Evolutionary conservation across 805 yeast species (phyloP).

Genomic region (Barnettozyma botsteinii): DNA sequence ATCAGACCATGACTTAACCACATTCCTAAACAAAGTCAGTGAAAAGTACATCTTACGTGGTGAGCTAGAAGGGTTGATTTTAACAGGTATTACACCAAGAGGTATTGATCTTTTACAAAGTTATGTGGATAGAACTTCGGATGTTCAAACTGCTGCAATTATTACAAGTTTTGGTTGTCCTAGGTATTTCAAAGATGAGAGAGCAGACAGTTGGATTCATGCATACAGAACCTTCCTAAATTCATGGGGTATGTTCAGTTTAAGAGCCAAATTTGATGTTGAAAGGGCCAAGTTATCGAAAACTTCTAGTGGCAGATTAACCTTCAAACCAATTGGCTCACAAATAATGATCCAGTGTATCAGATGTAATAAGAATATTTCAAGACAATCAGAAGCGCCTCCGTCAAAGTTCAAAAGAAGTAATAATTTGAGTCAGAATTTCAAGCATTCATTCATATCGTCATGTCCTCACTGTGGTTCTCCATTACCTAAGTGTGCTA

Average conservation of each 20-base stretch:
- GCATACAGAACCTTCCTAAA: constrained; percentile 64
- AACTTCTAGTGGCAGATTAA: constrained; percentile 41
- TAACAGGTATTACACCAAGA: constrained; percentile 87
- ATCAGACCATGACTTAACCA: constrained; percentile 70
- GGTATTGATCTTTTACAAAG: constrained; percentile 80
- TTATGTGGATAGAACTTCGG: constrained; percentile 83
- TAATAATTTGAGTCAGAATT: constrained; percentile 8
- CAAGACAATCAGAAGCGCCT: constrained; percentile 27
- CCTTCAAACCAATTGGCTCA: constrained; percentile 50
- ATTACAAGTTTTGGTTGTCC: constrained; percentile 81
- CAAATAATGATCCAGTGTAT: constrained; percentile 80
- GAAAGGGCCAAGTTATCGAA: constrained; percentile 60
- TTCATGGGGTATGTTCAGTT: constrained; percentile 74
- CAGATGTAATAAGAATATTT: constrained; percentile 71
- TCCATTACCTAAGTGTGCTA: constrained; percentile 84
- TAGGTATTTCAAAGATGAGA: constrained; percentile 63
- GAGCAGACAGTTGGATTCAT: constrained; percentile 76
- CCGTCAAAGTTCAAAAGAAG: constrained; percentile 9
- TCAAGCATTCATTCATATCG: constrained; percentile 10
- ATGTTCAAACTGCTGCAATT: constrained; percentile 86
- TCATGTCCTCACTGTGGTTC: constrained; percentile 83
- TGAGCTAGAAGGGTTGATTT: constrained; percentile 82
- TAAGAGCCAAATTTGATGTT: constrained; percentile 82
- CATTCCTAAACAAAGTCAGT: constrained; percentile 65
- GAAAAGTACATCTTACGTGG: constrained; percentile 70